These are phyloP conservation scores for Geosmithia flava DNA, from an alignment of 2,329 filamentous ascomycete genomes.

Conservation along the genomic window DNA sequence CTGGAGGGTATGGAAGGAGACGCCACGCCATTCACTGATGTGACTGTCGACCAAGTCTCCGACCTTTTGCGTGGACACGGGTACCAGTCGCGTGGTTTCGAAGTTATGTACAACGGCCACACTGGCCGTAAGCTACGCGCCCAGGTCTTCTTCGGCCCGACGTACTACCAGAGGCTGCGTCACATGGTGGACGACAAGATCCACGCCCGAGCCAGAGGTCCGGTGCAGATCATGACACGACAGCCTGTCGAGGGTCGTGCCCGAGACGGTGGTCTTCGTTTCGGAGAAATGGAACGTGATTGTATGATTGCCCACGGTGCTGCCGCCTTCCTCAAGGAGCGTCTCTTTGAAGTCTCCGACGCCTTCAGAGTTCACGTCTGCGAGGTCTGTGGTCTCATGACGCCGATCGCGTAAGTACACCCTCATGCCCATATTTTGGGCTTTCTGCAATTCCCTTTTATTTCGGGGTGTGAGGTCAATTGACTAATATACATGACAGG, in stretches of 20 bases:
- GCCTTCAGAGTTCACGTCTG: slow-evolving; percentile 97
- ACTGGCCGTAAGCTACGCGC: slow-evolving; percentile 87
- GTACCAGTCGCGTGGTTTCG: slow-evolving; percentile 94
- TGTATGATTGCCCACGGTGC: slow-evolving; percentile 99
- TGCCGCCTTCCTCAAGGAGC: slow-evolving; percentile 92
- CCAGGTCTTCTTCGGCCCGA: slow-evolving; percentile 93
- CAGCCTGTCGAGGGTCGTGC: slow-evolving; percentile 98
- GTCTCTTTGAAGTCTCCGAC: slow-evolving; percentile 93
- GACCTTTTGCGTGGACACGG: slow-evolving; percentile 76
- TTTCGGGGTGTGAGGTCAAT: slow-evolving; percentile 17
- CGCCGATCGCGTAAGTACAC: slow-evolving; percentile 82
- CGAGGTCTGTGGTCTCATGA: slow-evolving; percentile 98
- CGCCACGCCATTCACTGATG: slow-evolving; percentile 93
- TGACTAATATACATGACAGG: slow-evolving; percentile 27
- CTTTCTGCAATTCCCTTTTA: too few species aligned
- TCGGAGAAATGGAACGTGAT: slow-evolving; percentile 99
- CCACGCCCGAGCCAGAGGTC: slow-evolving; percentile 92
- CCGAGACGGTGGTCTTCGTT: slow-evolving; percentile 91
- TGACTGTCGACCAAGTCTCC: slow-evolving; percentile 90
- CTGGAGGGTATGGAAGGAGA: slow-evolving; percentile 93
- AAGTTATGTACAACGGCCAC: slow-evolving; percentile 98
- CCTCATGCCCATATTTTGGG: slow-evolving; percentile 1
- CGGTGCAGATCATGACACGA: slow-evolving; percentile 91
- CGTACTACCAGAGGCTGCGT: slow-evolving; percentile 95
- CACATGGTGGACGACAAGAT: slow-evolving; percentile 99